Evolutionary conservation across 805 yeast genomes (phyloP), one percentile per base, ranked within the genome.

Genomic region (Suhomyces vadensis): DNA sequence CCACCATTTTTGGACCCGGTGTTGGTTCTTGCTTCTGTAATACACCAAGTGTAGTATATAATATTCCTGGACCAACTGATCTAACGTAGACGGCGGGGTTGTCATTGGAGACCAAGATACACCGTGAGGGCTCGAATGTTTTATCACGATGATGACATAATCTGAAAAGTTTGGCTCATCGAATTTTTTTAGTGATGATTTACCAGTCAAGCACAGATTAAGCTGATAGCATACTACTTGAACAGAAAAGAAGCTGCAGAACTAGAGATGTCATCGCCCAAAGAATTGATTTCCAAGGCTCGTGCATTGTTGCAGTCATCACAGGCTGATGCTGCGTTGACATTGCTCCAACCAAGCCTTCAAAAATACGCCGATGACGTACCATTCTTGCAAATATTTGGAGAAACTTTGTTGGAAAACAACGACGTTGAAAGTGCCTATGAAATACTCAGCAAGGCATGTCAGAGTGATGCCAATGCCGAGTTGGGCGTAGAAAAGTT

Each of bases 371-470:
- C 65, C n/a, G 67, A 67, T 39, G 57, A 67, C 25, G 63, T 75
- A 1, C 69, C 69, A 42, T 74, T 82, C 31, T 67, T 83, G 41
- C 84, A 83, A 55, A 53, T 77, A 5, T 74, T 81, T 37, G 96
- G 94, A 6, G 97, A 91, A 61, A 76, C 84, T 3, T 78, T 85
- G 44, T 71, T 92, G 41, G 99, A 94, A 60, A 73, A 73, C 41
- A 91, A 94, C 45, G 81, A 85, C 50, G 79, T 91, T 41, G 95
- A 88, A 47, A 73, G 75, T 38, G 97, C 97, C 0, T 87, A 83
- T 60, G 76, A 79, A 5, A 66, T 81, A 10, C 70, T 92, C 41
- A 62, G 64, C 6, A 65, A 65, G 35, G 82, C 90, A 2, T 81
- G 91, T 46, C 79, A 79, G 49, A 50, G 84, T 41, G 97, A 91